A percentile compares a stretch with the other conserved stretches of the same genome.
Conservation (phyloP, 2,329 filamentous ascomycete genomes). For the Ustulina deusta region DNA sequence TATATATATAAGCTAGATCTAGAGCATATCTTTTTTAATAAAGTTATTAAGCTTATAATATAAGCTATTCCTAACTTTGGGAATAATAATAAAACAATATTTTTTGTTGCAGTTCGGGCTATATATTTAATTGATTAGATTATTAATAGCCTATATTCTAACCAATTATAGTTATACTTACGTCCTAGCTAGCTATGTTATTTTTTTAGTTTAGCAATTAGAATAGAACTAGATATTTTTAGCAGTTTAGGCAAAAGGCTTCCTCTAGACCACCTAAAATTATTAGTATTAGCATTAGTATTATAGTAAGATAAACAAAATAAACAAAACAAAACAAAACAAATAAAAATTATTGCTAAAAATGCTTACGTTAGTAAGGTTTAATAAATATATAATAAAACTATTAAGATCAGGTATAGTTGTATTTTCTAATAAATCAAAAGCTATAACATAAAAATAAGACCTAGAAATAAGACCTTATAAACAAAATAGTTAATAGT, state of each 20-base stretch:
- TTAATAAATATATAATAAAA: no score
- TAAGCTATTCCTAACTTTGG: background rate
- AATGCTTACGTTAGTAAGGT: no score
- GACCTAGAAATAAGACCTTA: no score
- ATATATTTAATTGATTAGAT: background rate
- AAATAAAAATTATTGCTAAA: no score
- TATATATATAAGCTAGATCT: background rate
- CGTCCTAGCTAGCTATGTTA: background rate
- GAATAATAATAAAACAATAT: constrained; percentile 2
- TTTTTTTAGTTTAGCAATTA: background rate
- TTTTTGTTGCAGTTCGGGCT: background rate
- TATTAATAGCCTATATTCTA: background rate
- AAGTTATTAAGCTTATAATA: background rate
- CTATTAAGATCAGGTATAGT: no score
- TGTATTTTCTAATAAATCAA: no score
- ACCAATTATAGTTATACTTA: background rate
- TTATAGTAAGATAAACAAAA: background rate
- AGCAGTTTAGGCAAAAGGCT: background rate
- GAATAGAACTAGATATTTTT: background rate
- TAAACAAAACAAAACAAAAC: no score
- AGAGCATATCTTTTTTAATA: background rate
- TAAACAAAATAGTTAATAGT: no score
- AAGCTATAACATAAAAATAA: no score
- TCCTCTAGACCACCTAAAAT: background rate
- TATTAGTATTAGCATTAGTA: background rate